A percentile compares a stretch with the other conserved stretches of the same genome.
Evolutionary conservation across 2,329 filamentous ascomycete species (phyloP).

Genomic region (Raffaelea albimanens): DNA sequence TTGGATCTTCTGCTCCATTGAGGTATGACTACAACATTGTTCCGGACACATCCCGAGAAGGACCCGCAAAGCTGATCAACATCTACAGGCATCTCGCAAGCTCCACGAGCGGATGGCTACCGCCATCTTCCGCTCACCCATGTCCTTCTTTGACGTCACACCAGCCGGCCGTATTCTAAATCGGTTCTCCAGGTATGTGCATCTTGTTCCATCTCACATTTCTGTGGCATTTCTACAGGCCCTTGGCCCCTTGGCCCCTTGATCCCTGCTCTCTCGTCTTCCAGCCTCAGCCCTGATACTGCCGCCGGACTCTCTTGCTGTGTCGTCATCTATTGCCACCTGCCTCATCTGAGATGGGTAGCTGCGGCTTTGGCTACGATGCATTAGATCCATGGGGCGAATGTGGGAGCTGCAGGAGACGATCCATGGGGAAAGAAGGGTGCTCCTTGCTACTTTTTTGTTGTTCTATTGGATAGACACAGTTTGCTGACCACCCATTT

Average conservation of each 20-base stretch:
- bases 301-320: too few relatives aligned
- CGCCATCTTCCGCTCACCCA: constrained; percentile 93
- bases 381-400: too few relatives aligned
- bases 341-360: too few relatives aligned
- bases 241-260: background rate
- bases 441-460: too few relatives aligned
- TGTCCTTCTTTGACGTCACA: constrained; percentile 98
- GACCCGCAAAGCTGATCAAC: constrained; percentile 8
- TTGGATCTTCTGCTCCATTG: constrained; percentile 99
- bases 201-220: background rate
- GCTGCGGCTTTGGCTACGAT: too few relatives aligned
- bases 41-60: too few relatives aligned
- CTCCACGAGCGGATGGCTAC: constrained; percentile 95
- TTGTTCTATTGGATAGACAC: too few relatives aligned
- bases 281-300: too few relatives aligned
- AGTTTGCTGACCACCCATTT: background rate
- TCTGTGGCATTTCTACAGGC: too few relatives aligned
- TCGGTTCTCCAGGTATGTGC: constrained; percentile 74
- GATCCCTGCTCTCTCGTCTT: background rate
- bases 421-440: too few relatives aligned
- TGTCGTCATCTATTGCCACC: too few relatives aligned
- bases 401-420: too few relatives aligned
- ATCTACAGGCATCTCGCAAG: constrained; percentile 80
- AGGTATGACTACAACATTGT: constrained; percentile 58
- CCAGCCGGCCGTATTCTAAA: constrained; percentile 95